Percentiles rank a stretch among this genome's conserved stretches.
phyloP scores from a whole-genome alignment of 2,329 filamentous ascomycete genomes.

The Penicillium sp. region DNA sequence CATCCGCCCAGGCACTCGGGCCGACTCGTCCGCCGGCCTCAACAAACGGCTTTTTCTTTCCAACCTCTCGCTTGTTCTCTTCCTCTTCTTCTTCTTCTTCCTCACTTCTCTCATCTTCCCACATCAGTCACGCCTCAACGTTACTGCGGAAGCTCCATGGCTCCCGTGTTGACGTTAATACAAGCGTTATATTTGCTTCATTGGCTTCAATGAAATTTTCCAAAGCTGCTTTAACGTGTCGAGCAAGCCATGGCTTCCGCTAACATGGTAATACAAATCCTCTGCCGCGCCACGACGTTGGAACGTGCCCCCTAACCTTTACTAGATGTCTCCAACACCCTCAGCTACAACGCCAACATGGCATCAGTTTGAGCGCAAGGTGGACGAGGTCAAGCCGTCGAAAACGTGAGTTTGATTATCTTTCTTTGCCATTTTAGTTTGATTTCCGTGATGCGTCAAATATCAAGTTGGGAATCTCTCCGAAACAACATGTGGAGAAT shows the following conservation, averaged over 20 bases:
- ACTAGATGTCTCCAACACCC: constrained; percentile 64
- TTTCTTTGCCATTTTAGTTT: constrained; percentile 20
- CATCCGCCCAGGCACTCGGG: constrained; percentile 2
- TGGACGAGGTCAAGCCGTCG: constrained; percentile 77
- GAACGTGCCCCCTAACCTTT: constrained; percentile 33
- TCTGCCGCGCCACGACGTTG: constrained; percentile 17
- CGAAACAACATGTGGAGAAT: constrained; percentile 91
- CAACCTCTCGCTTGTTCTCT: constrained; percentile 7
- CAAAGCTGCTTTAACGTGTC: background rate
- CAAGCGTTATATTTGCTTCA: constrained; percentile 1
- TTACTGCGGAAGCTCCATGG: constrained; percentile 24
- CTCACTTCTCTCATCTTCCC: constrained; percentile 9
- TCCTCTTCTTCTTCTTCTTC: constrained; percentile 22
- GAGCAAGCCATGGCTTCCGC: constrained; percentile 34
- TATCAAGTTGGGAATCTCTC: constrained; percentile 99
- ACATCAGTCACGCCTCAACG: constrained; percentile 7
- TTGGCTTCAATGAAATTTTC: constrained; percentile 2
- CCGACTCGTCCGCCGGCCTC: constrained; percentile 12
- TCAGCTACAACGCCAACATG: constrained; percentile 68
- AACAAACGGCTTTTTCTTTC: constrained; percentile 11
- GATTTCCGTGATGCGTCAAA: constrained; percentile 64
- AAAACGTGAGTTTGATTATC: constrained; percentile 68
- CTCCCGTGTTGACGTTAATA: constrained; percentile 27
- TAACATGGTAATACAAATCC: constrained; percentile 38
- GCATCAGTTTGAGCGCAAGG: constrained; percentile 73